phyloP scores from a whole-genome alignment of 306 rosid genomes.

The Delonix regia region DNA sequence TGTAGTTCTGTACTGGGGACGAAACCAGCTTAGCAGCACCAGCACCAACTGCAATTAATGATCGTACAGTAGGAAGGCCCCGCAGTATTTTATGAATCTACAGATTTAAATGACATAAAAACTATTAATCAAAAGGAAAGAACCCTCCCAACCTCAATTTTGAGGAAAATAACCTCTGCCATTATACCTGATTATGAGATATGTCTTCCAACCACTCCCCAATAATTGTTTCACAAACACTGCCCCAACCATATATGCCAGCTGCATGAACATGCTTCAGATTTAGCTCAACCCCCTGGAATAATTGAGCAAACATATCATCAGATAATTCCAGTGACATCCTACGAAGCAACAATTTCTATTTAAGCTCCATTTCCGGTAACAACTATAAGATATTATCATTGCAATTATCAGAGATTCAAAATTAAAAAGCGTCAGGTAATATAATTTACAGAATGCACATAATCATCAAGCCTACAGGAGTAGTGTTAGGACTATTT shows the following conservation, averaged over 20 bases:
- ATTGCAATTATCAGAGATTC: slow-evolving; percentile 1
- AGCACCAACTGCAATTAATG: slow-evolving; percentile 79
- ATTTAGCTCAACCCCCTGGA: slow-evolving; percentile 88
- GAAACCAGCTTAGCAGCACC: slow-evolving; percentile 93
- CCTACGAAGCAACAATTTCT: slow-evolving; percentile 26
- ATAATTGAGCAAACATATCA: slow-evolving; percentile 36
- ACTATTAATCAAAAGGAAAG: slow-evolving; percentile 34
- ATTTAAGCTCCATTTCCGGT: slow-evolving; percentile 8
- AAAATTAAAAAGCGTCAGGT: not conserved
- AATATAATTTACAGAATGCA: slow-evolving; percentile 29
- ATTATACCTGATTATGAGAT: slow-evolving; percentile 87
- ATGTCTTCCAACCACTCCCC: slow-evolving; percentile 98
- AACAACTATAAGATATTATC: not conserved
- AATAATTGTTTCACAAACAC: slow-evolving; percentile 76
- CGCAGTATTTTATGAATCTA: slow-evolving; percentile 81
- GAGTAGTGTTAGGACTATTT: not conserved
- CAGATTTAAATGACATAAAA: slow-evolving; percentile 30
- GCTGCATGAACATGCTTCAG: slow-evolving; percentile 85
- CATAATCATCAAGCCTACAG: not conserved
- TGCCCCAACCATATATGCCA: slow-evolving; percentile 96
- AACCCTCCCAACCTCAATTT: slow-evolving; percentile 30
- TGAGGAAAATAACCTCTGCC: slow-evolving; percentile 28
- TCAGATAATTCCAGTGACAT: slow-evolving; percentile 30
- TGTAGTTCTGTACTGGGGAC: slow-evolving; percentile 88
- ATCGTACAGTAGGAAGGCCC: slow-evolving; percentile 85